phyloP scores from a whole-genome alignment of 2,329 filamentous ascomycete genomes.

The Fusarium irregulare region DNA sequence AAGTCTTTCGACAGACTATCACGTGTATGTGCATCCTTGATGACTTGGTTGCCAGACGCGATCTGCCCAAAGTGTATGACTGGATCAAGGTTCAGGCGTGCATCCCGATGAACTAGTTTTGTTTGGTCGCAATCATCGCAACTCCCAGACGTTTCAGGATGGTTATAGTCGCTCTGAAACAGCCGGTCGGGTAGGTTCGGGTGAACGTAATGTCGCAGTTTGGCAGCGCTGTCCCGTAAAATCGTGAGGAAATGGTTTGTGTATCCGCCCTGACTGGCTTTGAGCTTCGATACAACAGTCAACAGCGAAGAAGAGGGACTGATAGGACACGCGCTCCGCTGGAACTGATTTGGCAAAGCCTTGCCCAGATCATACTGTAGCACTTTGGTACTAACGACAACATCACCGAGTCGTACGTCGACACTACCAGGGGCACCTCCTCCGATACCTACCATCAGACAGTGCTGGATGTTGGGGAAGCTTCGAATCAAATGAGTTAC shows the following conservation, averaged over 20 bases:
- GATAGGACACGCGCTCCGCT: neutral
- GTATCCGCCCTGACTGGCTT: too few relatives aligned
- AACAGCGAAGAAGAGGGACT: neutral
- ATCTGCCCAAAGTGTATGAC: slow-evolving; percentile 17
- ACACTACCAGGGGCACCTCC: slow-evolving; percentile 23
- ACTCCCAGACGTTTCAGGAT: fast-evolving
- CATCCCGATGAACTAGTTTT: neutral
- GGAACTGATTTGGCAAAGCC: neutral
- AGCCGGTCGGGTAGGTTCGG: slow-evolving; percentile 7
- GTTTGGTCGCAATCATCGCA: neutral
- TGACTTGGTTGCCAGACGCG: slow-evolving; percentile 51
- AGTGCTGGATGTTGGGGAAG: slow-evolving; percentile 49
- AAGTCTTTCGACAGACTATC: slow-evolving; percentile 43
- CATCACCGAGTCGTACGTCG: slow-evolving; percentile 44
- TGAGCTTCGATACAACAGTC: slow-evolving; percentile 22
- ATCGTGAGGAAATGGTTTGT: neutral
- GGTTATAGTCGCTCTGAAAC: neutral
- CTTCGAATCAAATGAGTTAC: slow-evolving; percentile 51
- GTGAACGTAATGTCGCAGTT: neutral
- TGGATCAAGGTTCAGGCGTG: fast-evolving
- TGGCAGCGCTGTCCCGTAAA: neutral
- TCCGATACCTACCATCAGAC: slow-evolving; percentile 43
- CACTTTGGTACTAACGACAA: slow-evolving; percentile 42
- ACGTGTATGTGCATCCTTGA: slow-evolving; percentile 49
- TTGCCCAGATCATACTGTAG: slow-evolving; percentile 47